Evolutionary conservation across 306 rosid genomes (phyloP), one percentile per base, ranked within the genome.

Genomic region (Lathyrus tuberosus): DNA sequence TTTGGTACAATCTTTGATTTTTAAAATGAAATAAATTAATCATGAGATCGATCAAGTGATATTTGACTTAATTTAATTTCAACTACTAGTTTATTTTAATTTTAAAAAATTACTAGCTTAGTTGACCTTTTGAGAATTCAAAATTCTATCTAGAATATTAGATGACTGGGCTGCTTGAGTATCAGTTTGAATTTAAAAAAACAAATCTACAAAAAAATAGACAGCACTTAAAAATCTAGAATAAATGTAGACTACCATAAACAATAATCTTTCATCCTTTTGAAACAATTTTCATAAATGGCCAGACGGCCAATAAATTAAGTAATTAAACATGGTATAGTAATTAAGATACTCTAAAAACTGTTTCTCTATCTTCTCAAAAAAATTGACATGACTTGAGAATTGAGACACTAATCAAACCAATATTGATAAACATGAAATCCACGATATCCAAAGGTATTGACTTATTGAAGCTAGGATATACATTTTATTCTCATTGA

Each of bases 391-490:
- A n/a, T n/a, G n/a, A n/a, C n/a, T n/a, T n/a, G n/a, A n/a, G n/a
- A n/a, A n/a, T n/a, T n/a, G n/a, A n/a, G n/a, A 46, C 41, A 16
- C 17, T 57, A 42, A 28, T 28, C 11, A 70, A 41, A 26, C 37
- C 12, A 8, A 26, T 57, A 57, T 52, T 30, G 51, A 62, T 62
- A 62, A 62, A 62, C 67, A 5, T 10, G 13, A 3, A 5, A 1
- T 5, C 74, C 49, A 33, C 49, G 43, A 18, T 47, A 72, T 60
- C 76, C 62, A 20, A 72, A 47, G 30, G 37, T 51, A 72, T 60
- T 35, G 42, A 61, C 57, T 41, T 56, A 15, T 30, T 69, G 47
- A 17, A 43, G 20, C 65, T 42, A 70, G 10, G 10, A 43, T 18
- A 58, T 18, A 5, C 9, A 42, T 18, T 31, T 15, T 1, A 46